Evolutionary conservation across 192 early-diverging fungal species (phyloP).

Genomic region (Dissophora ornata): DNA sequence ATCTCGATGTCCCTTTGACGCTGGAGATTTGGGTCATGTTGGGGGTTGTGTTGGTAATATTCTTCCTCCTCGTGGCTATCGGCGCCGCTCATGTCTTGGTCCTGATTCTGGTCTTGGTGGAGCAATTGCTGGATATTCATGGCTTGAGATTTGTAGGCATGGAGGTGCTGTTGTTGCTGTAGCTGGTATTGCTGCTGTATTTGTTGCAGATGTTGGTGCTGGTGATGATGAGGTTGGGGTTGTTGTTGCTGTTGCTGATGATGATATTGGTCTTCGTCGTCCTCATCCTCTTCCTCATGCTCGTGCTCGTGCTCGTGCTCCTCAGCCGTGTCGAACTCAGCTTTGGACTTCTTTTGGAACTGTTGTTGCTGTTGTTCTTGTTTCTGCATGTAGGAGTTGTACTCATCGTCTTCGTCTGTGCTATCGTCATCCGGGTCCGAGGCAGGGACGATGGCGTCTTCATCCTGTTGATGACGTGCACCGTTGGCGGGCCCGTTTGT

Average conservation of each 20-base stretch:
- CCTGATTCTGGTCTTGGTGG: constrained; percentile 21
- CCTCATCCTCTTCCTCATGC: constrained; percentile 9
- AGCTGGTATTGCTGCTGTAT: constrained; percentile 45
- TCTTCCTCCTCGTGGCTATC: constrained; percentile 48
- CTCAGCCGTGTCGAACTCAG: too few relatives aligned
- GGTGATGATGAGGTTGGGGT: constrained; percentile 33
- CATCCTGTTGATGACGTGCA: constrained; percentile 12
- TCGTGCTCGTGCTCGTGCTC: constrained; percentile 3
- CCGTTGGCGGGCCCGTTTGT: constrained; percentile 3
- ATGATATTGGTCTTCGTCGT: constrained; percentile 11
- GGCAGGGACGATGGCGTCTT: constrained; percentile 45
- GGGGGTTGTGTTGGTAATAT: constrained; percentile 36
- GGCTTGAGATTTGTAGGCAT: constrained; percentile 48
- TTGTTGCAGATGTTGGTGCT: constrained; percentile 44
- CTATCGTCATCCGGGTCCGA: constrained; percentile 41
- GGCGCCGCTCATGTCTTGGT: constrained; percentile 30
- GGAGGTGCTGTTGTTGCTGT: constrained; percentile 43
- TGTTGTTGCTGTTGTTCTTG: constrained; percentile 35
- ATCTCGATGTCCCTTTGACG: constrained; percentile 25
- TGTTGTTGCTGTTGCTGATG: constrained; percentile 23
- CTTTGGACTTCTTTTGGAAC: constrained; percentile 18
- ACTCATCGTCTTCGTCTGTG: constrained; percentile 44
- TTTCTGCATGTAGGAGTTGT: constrained; percentile 44
- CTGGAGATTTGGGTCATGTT: constrained; percentile 35
- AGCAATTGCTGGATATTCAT: constrained; percentile 54